Percentiles rank a stretch among this genome's conserved stretches.
Evolutionary conservation across 306 rosid genomes (phyloP).

Genomic region (Canavalia gladiata): DNA sequence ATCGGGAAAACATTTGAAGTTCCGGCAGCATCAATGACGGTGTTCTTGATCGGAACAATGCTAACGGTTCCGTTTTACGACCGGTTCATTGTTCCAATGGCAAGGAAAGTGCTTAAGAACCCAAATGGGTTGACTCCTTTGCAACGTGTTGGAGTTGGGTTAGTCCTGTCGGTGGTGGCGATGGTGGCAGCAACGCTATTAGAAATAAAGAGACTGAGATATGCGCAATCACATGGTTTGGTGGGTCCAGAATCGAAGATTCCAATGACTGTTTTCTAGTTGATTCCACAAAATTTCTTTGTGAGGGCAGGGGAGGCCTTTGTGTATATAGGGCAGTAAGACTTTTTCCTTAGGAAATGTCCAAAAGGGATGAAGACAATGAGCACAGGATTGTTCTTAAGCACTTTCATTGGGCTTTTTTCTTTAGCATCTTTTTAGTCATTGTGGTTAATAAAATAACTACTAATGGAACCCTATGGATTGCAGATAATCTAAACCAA

Average conservation of each 20-base stretch:
- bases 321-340: constrained; percentile 81
- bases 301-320: constrained; percentile 92
- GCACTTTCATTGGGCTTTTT: constrained; percentile 82
- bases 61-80: constrained; percentile 81
- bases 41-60: constrained; percentile 79
- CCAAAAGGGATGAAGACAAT: constrained; percentile 93
- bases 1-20: constrained; percentile 74
- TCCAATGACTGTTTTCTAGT: constrained; percentile 77
- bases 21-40: constrained; percentile 82
- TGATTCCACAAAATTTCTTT: constrained; percentile 80
- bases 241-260: constrained; percentile 46
- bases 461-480: constrained; percentile 69
- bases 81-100: constrained; percentile 58
- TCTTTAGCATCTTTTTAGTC: constrained; percentile 78
- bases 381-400: constrained; percentile 91
- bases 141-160: constrained; percentile 76
- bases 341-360: constrained; percentile 82
- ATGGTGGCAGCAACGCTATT: constrained; percentile 71
- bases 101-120: constrained; percentile 57
- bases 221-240: constrained; percentile 55
- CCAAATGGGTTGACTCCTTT: constrained; percentile 71
- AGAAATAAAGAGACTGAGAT: constrained; percentile 63
- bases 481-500: constrained; percentile 74
- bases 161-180: constrained; percentile 63
- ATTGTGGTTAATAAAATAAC: constrained; percentile 73